Conservation (phyloP, 177 flowering plant species). For the Tripterygium wilfordii region DNA sequence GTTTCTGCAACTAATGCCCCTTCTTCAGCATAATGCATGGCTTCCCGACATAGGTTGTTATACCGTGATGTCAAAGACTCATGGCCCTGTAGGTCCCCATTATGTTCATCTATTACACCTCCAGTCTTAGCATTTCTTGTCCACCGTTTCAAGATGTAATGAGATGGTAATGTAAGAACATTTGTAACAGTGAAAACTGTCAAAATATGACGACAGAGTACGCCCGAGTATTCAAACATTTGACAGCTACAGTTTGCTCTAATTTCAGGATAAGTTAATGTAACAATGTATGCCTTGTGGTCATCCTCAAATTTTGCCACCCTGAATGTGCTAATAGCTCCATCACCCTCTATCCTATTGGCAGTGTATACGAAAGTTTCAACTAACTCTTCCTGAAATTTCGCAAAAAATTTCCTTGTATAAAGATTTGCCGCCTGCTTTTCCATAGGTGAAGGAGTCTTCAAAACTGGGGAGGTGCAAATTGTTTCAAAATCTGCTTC, state of each 20-base stretch:
- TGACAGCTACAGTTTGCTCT: slow-evolving; percentile 62
- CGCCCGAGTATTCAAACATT: slow-evolving; percentile 69
- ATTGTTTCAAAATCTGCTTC: slow-evolving; percentile 70
- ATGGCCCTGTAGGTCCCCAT: slow-evolving; percentile 29
- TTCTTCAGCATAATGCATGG: slow-evolving; percentile 68
- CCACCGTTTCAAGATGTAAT: slow-evolving; percentile 56
- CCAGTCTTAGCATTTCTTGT: slow-evolving; percentile 60
- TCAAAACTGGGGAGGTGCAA: slow-evolving; percentile 46
- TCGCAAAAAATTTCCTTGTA: slow-evolving; percentile 51
- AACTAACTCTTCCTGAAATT: slow-evolving; percentile 70
- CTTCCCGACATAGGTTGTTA: slow-evolving; percentile 58
- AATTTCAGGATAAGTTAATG: slow-evolving; percentile 42
- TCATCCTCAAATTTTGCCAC: slow-evolving; percentile 79
- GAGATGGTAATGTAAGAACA: slow-evolving; percentile 49
- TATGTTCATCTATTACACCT: slow-evolving; percentile 32
- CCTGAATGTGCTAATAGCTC: slow-evolving; percentile 40
- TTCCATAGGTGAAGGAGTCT: slow-evolving; percentile 81
- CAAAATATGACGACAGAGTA: slow-evolving; percentile 63
- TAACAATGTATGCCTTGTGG: slow-evolving; percentile 46
- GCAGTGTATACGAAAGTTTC: slow-evolving; percentile 75
- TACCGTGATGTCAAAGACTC: slow-evolving; percentile 49
- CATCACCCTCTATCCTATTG: slow-evolving; percentile 52
- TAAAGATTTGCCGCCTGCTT: slow-evolving; percentile 64
- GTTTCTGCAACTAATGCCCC: slow-evolving; percentile 64
- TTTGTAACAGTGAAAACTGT: slow-evolving; percentile 69